These are phyloP conservation scores for Komagataella mondaviorum DNA, from an alignment of 805 yeast genomes.

Conservation along the genomic window DNA sequence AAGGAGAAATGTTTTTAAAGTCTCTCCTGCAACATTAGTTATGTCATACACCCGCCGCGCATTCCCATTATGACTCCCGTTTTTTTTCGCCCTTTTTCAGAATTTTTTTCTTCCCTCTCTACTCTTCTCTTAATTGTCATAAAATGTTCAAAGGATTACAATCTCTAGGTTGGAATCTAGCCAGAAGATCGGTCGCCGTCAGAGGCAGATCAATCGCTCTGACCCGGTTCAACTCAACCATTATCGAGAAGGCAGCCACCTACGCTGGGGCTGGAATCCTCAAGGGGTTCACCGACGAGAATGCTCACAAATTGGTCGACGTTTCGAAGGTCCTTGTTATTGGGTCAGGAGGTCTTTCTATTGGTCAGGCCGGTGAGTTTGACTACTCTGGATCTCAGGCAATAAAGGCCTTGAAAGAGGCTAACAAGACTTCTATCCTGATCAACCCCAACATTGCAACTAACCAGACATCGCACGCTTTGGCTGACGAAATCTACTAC, in stretches of 20 bases:
- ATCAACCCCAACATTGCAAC: conserved; percentile 96
- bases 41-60: not conserved
- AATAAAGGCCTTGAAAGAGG: conserved; percentile 87
- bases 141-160: not conserved
- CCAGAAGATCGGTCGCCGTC: not conserved
- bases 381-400: conserved; percentile 98
- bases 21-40: not conserved
- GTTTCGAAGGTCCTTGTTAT: conserved; percentile 80
- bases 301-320: conserved; percentile 59
- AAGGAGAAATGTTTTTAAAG: not conserved
- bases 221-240: not conserved
- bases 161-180: not conserved
- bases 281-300: conserved; percentile 41
- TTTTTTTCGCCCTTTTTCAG: not conserved
- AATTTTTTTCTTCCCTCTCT: not conserved
- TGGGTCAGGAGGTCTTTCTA: conserved; percentile 95
- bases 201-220: not conserved
- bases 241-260: conserved; percentile 7
- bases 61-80: not conserved
- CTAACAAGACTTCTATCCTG: conserved; percentile 70
- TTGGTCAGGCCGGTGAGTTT: conserved; percentile 98
- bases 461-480: conserved; percentile 87
- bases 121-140: not conserved
- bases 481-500: conserved; percentile 92
- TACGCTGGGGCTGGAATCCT: conserved; percentile 56